Percentiles rank a stretch among this genome's conserved stretches.
Conservation (phyloP, 805 yeast species). For the Wickerhamomyces canadensis region DNA sequence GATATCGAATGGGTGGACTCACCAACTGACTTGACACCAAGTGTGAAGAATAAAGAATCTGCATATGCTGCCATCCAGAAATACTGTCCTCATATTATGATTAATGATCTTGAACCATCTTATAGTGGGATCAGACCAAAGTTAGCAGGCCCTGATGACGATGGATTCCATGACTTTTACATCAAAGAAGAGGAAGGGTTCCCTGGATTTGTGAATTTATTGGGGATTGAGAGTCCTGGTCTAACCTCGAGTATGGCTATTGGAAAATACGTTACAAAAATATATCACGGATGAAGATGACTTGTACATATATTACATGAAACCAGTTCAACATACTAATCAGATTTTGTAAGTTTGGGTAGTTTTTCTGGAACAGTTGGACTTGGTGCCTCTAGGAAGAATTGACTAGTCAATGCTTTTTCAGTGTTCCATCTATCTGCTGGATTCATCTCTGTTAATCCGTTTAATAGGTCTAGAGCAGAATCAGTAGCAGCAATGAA, state of each 20-base stretch:
- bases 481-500: conserved; percentile 87
- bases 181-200: conserved; percentile 65
- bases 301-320: too few species aligned
- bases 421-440: conserved; percentile 61
- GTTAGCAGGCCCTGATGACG: conserved; percentile 38
- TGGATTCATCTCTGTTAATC: conserved; percentile 76
- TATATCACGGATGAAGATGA: conserved; percentile 12
- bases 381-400: conserved; percentile 66
- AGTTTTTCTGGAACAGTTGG: conserved; percentile 63
- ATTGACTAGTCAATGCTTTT: conserved; percentile 58
- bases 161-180: conserved; percentile 63
- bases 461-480: conserved; percentile 71
- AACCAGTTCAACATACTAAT: too few species aligned
- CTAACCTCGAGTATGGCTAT: conserved; percentile 80
- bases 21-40: conserved; percentile 43
- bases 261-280: conserved; percentile 58
- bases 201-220: conserved; percentile 72
- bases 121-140: conserved; percentile 88
- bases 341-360: conserved; percentile 36
- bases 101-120: conserved; percentile 50
- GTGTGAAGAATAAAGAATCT: conserved; percentile 38
- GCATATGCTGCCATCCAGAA: conserved; percentile 55
- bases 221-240: conserved; percentile 91
- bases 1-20: conserved; percentile 75
- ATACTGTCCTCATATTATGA: conserved; percentile 58